Evolutionary conservation across 2,329 filamentous ascomycete species (phyloP).

Genomic region (Beauveria sp.): DNA sequence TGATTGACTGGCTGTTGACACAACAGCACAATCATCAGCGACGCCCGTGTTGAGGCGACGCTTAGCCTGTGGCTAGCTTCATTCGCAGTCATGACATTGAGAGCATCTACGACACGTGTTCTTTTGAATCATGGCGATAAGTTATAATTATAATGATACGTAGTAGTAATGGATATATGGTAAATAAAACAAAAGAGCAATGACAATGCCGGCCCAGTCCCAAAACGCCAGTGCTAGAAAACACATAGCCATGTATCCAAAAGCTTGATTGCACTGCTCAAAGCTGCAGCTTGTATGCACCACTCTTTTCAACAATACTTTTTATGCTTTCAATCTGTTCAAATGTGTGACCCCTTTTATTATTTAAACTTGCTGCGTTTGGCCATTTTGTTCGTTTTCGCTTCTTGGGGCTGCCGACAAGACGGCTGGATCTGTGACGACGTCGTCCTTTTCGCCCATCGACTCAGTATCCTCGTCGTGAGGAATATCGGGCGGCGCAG

Average conservation of each 20-base stretch:
- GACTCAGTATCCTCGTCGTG: constrained; percentile 19
- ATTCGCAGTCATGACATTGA: no score
- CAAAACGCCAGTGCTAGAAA: neutral
- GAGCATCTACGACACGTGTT: no score
- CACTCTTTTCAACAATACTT: neutral
- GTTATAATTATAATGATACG: neutral
- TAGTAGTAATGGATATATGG: neutral
- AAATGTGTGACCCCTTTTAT: neutral
- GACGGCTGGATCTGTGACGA: neutral
- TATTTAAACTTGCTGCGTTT: constrained; percentile 4
- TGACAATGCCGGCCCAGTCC: neutral
- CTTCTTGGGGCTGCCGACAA: constrained; percentile 1
- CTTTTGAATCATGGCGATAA: constrained; percentile 16
- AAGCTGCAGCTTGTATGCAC: neutral
- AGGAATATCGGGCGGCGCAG: constrained; percentile 14
- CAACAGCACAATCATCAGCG: no score
- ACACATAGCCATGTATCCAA: neutral
- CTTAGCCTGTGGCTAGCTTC: no score
- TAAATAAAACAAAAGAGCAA: neutral
- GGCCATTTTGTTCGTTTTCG: constrained; percentile 2
- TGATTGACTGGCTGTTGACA: no score
- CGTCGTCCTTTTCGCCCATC: constrained; percentile 23
- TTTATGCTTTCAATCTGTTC: neutral
- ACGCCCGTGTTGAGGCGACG: no score
- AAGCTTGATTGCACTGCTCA: neutral